Conservation (phyloP, 345 rosid genomes). For the Firmiana major region DNA sequence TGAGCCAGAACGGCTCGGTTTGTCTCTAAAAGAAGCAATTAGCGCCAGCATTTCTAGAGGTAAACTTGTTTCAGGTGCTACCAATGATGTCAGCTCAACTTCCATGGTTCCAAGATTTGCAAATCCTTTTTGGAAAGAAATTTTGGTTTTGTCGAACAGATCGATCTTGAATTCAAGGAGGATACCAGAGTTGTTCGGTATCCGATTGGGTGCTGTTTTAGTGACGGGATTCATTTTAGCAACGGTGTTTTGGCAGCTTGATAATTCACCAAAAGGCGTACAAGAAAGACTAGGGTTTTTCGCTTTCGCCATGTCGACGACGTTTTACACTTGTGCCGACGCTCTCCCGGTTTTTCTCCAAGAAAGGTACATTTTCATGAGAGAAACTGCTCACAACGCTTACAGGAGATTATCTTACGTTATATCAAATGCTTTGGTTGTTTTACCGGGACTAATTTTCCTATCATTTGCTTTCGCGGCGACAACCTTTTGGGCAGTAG, state of each 20-base stretch:
- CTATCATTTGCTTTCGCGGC: conserved; percentile 67
- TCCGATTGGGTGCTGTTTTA: conserved; percentile 63
- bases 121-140: conserved; percentile 80
- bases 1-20: conserved; percentile 33
- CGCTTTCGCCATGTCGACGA: conserved; percentile 95
- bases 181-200: conserved; percentile 77
- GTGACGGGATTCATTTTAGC: conserved; percentile 88
- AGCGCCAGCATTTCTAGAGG: conserved; percentile 87
- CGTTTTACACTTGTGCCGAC: conserved; percentile 91
- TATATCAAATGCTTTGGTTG: conserved; percentile 59
- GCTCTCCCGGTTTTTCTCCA: conserved; percentile 90
- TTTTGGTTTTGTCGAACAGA: conserved; percentile 60
- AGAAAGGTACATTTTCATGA: conserved; percentile 92
- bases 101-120: conserved; percentile 79
- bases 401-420: conserved; percentile 85
- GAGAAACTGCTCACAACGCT: conserved; percentile 90
- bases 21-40: conserved; percentile 85
- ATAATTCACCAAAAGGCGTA: conserved; percentile 77
- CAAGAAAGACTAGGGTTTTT: conserved; percentile 85
- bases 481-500: conserved; percentile 83
- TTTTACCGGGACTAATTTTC: conserved; percentile 53
- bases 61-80: conserved; percentile 61
- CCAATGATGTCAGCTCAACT: conserved; percentile 25
- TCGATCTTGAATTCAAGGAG: conserved; percentile 61
- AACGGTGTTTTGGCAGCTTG: conserved; percentile 82